phyloP scores from a whole-genome alignment of 2,329 filamentous ascomycete genomes.

The Metarhizium humberi region DNA sequence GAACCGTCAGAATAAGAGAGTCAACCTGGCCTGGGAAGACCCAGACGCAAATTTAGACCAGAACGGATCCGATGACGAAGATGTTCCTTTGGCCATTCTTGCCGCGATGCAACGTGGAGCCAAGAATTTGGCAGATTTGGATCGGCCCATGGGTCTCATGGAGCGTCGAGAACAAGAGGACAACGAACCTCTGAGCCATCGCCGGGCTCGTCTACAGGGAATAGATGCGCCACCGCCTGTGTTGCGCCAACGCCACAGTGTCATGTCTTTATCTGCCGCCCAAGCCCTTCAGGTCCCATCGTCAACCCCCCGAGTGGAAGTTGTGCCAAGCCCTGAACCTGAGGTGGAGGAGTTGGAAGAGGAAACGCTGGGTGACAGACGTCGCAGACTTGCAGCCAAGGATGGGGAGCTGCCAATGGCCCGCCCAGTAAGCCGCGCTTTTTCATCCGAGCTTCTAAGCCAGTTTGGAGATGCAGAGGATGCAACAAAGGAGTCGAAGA shows the following conservation, averaged over 20 bases:
- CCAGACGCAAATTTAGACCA: constrained; percentile 35
- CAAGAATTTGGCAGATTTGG: constrained; percentile 42
- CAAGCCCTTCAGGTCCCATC: constrained; percentile 1
- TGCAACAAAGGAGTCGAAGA: constrained; percentile 18
- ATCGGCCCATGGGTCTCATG: constrained; percentile 64
- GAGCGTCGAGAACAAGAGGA: constrained; percentile 82
- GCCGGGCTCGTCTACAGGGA: constrained; percentile 66
- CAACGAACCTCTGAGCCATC: constrained; percentile 75
- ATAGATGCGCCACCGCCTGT: constrained; percentile 36
- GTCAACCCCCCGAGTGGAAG: background rate
- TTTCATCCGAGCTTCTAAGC: constrained; percentile 59
- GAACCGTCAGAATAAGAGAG: constrained; percentile 62
- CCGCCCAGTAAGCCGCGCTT: constrained; percentile 54
- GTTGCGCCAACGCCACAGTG: constrained; percentile 32
- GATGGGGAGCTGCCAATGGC: constrained; percentile 42
- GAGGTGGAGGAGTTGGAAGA: constrained; percentile 49
- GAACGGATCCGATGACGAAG: constrained; percentile 58
- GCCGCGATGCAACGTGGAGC: constrained; percentile 49
- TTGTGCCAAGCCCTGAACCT: constrained; percentile 18
- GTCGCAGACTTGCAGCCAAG: constrained; percentile 53
- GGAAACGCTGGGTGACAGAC: constrained; percentile 57
- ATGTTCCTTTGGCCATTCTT: constrained; percentile 79
- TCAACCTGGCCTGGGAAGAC: constrained; percentile 88
- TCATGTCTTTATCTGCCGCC: constrained; percentile 29
- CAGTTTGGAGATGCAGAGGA: constrained; percentile 48